Evolutionary conservation across 768 basidiomycete genomes (phyloP), one percentile per base, ranked within the genome.

Genomic region (Russula sp.): DNA sequence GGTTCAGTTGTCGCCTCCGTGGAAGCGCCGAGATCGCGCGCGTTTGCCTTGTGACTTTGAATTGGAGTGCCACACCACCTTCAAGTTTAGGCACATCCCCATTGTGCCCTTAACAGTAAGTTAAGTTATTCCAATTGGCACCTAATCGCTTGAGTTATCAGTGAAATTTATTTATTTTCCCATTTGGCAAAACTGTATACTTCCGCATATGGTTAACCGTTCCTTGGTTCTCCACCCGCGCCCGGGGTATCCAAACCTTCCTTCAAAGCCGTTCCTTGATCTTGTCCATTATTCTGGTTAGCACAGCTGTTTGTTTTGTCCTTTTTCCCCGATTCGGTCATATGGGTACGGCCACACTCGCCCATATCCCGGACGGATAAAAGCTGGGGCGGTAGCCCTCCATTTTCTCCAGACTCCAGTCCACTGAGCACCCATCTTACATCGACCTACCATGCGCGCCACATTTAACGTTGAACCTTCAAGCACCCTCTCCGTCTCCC

Each of bases 151-250:
- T 39, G 18, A n/a, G 44, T 37, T 53, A 60, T 60, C 59, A 18
- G 40, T 37, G 40, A 42, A 48, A 55, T 55, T 49, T 48, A 34
- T 64, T 63, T 27, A 1, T 18, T 47, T 40, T 31, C 57, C 62
- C 51, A 40, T 59, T 58, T 52, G n/a, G 63, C 31, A 3, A 13
- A 22, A 14, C 40, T 27, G 34, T 39, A 49, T 42, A 64, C 40
- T 32, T 55, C 63, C 57, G 4, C 47, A 59, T 64, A 27, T 59
- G 63, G 63, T 64, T 64, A 64, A 64, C 63, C 47, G 22, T 32
- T 44, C 53, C 44, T 42, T 55, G 52, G 57, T 48, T 58, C 56
- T 54, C 63, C 57, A 49, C 57, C 48, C 48, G 53, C 45, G 37
- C 47, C 56, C 44, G 55, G 61, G 31, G 57, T 48, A 22, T 59